phyloP scores from a whole-genome alignment of 768 basidiomycete species.

The Boletus patriciae region DNA sequence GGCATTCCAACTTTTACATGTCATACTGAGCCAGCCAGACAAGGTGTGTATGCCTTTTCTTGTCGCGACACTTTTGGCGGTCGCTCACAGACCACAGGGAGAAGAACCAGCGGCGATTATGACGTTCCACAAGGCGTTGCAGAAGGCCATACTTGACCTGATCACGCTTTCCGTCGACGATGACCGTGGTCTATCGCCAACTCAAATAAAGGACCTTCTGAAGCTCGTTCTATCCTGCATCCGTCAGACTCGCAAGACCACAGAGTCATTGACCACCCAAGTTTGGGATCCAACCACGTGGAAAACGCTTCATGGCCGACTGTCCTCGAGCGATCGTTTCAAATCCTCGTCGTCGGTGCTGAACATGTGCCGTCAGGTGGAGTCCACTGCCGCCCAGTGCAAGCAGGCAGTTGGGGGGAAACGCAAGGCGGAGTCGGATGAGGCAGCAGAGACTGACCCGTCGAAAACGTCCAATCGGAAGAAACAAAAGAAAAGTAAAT shows the following conservation, averaged over 20 bases:
- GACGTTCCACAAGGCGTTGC: constrained; percentile 49
- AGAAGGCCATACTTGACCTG: constrained; percentile 47
- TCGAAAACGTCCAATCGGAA: constrained; percentile 45
- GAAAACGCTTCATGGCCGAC: constrained; percentile 44
- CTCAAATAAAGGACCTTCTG: constrained; percentile 77
- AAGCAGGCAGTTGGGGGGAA: constrained; percentile 27
- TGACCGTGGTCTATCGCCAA: constrained; percentile 47
- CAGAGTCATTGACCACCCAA: constrained; percentile 31
- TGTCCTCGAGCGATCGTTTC: constrained; percentile 58
- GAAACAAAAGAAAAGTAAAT: constrained; percentile 44
- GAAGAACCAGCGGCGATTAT: constrained; percentile 42
- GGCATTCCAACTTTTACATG: constrained; percentile 67
- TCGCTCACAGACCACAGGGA: constrained; percentile 28
- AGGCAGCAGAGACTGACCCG: constrained; percentile 25
- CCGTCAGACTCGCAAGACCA: constrained; percentile 59
- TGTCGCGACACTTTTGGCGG: not conserved
- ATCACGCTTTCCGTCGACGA: constrained; percentile 51
- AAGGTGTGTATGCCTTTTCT: constrained; percentile 17
- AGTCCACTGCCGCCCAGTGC: constrained; percentile 17
- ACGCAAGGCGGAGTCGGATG: constrained; percentile 38
- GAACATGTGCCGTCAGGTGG: constrained; percentile 65
- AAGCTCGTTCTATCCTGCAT: constrained; percentile 65
- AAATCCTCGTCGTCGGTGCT: constrained; percentile 61
- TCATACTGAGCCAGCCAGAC: constrained; percentile 50
- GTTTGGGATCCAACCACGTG: constrained; percentile 67